These are phyloP conservation scores for Ogataea ramenticola DNA, from an alignment of 805 yeast genomes.

Conservation along the genomic window DNA sequence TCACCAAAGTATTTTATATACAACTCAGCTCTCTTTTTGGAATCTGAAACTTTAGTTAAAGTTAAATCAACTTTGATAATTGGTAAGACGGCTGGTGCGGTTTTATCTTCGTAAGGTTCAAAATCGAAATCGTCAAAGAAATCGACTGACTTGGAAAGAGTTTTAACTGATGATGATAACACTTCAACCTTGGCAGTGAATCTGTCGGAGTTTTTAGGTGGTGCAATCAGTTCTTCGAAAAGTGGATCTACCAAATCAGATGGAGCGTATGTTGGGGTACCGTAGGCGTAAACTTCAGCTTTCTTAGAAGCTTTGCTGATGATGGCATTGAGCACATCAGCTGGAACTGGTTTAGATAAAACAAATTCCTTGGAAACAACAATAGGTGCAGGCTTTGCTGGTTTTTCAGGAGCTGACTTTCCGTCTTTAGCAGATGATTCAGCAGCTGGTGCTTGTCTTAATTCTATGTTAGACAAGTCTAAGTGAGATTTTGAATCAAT, in stretches of 20 bases:
- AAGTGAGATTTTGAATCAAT: conserved; percentile 52
- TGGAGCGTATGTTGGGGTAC: conserved; percentile 23
- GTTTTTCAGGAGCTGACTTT: conserved; percentile 8
- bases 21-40: conserved; percentile 38
- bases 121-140: conserved; percentile 18
- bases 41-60: conserved; percentile 32
- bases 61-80: conserved; percentile 29
- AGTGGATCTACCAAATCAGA: conserved; percentile 50
- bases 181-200: conserved; percentile 29
- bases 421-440: conserved; percentile 11
- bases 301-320: conserved; percentile 36
- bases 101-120: conserved; percentile 13
- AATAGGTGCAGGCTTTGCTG: conserved; percentile 28
- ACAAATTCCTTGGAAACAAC: conserved; percentile 25
- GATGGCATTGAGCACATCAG: conserved; percentile 24
- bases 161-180: conserved; percentile 6
- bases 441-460: conserved; percentile 27
- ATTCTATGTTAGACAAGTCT: conserved; percentile 64
- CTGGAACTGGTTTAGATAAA: conserved; percentile 21
- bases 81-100: conserved; percentile 16
- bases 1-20: conserved; percentile 19
- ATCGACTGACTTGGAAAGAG: conserved; percentile 7
- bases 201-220: conserved; percentile 34
- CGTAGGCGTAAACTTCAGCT: conserved; percentile 39
- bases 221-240: conserved; percentile 52